A percentile compares a stretch with the other conserved stretches of the same genome.
These are phyloP conservation scores for Backusella macrospora DNA, from an alignment of 192 early-diverging fungal species.

Conservation along the genomic window DNA sequence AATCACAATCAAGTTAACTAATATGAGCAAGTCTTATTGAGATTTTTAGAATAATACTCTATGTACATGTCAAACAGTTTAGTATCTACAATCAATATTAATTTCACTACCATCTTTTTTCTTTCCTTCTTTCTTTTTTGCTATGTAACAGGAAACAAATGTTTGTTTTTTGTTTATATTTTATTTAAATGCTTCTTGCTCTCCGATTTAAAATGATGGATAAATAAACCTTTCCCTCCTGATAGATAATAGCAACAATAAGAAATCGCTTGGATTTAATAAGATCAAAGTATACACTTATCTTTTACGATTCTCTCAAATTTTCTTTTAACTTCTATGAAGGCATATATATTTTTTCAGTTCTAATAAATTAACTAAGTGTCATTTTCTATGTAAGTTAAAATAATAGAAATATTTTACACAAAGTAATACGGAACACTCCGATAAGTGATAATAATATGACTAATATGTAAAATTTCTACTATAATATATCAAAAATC, in stretches of 20 bases:
- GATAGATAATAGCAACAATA: not conserved
- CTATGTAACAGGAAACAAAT: not conserved
- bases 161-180: not conserved
- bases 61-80: not conserved
- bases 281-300: not conserved
- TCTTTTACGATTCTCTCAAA: not conserved
- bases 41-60: not conserved
- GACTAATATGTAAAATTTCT: not conserved
- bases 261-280: not conserved
- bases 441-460: not conserved
- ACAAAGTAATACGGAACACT: conserved; percentile 9
- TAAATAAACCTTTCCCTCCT: not conserved
- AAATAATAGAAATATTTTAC: not conserved
- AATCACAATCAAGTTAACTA: not conserved
- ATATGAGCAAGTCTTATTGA: not conserved
- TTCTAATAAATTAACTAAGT: not conserved
- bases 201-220: conserved; percentile 14
- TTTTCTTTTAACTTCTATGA: not conserved
- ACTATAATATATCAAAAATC: not conserved
- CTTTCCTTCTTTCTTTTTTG: not conserved
- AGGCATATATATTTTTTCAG: not conserved
- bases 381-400: not conserved
- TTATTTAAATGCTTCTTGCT: conserved; percentile 1
- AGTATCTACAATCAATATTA: not conserved
- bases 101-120: not conserved